These are phyloP conservation scores for Trametes hirsuta DNA, from an alignment of 1,284 basidiomycete genomes.

Conservation along the genomic window DNA sequence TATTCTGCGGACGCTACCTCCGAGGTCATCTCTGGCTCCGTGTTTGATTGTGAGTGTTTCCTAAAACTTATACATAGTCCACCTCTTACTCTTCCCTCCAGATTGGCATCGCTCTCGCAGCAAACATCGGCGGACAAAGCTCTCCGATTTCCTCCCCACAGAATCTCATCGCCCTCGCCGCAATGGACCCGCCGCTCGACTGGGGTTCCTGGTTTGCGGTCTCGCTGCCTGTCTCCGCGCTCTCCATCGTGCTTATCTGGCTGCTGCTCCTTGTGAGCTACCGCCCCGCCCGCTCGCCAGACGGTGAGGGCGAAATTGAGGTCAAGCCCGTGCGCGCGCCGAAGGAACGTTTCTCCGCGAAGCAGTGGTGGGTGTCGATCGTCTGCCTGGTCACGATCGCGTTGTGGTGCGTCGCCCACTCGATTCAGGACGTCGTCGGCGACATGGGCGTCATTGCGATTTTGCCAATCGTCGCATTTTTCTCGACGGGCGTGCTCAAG, in stretches of 20 bases:
- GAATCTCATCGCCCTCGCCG: constrained; percentile 90
- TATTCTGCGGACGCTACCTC: constrained; percentile 90
- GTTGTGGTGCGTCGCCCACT: constrained; percentile 91
- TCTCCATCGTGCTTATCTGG: constrained; percentile 93
- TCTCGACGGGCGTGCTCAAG: constrained; percentile 91
- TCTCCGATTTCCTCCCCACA: constrained; percentile 97
- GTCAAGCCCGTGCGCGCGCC: constrained; percentile 85
- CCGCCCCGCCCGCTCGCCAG: constrained; percentile 67
- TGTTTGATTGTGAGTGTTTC: constrained; percentile 79
- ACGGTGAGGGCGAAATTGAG: constrained; percentile 78
- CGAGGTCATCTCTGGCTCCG: constrained; percentile 86
- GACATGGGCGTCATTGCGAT: constrained; percentile 99
- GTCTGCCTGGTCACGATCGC: constrained; percentile 88
- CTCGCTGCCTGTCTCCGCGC: constrained; percentile 85
- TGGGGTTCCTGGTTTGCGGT: constrained; percentile 97
- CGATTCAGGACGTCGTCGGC: constrained; percentile 80
- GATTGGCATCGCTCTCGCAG: constrained; percentile 96
- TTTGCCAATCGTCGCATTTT: constrained; percentile 92
- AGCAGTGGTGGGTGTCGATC: constrained; percentile 90
- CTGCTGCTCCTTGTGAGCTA: constrained; percentile 86
- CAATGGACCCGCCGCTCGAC: constrained; percentile 86
- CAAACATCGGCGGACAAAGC: constrained; percentile 97
- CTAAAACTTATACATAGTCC: background rate
- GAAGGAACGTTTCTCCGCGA: constrained; percentile 77
- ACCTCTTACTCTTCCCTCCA: constrained; percentile 33